These are phyloP conservation scores for Aristolochia californica DNA, from an alignment of 164 flowering plant species.

Conservation along the genomic window DNA sequence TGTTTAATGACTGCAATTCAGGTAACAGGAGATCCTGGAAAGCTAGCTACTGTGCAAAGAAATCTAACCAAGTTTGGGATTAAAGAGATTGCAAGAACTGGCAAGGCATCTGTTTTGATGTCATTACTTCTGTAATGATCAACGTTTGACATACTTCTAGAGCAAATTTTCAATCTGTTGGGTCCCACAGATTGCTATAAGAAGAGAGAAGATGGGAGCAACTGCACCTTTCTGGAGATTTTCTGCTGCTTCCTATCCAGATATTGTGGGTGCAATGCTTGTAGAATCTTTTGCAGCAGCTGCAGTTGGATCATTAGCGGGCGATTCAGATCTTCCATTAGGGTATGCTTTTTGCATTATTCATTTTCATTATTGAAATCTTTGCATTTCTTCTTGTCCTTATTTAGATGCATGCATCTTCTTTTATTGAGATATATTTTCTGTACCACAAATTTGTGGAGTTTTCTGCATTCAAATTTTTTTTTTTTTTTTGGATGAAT, in stretches of 20 bases:
- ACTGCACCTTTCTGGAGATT: slow-evolving; percentile 95
- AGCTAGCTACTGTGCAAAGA: slow-evolving; percentile 70
- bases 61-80: slow-evolving; percentile 81
- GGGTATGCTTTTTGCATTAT: slow-evolving; percentile 28
- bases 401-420: background rate
- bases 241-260: slow-evolving; percentile 96
- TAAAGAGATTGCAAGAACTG: slow-evolving; percentile 85
- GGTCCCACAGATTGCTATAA: slow-evolving; percentile 67
- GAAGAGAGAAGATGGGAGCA: slow-evolving; percentile 87
- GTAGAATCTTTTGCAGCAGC: slow-evolving; percentile 15
- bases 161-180: slow-evolving; percentile 5
- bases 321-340: slow-evolving; percentile 20
- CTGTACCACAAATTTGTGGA: too few species aligned
- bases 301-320: slow-evolving; percentile 8
- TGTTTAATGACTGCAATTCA: slow-evolving; percentile 15
- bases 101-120: slow-evolving; percentile 40
- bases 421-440: background rate
- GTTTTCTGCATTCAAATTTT: too few species aligned
- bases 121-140: background rate
- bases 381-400: background rate
- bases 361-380: background rate
- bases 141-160: background rate
- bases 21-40: slow-evolving; percentile 99
- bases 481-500: too few species aligned
- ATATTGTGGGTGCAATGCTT: slow-evolving; percentile 44